Percentiles rank a stretch among this genome's conserved stretches.
These are phyloP conservation scores for Hypoxylon sp. DNA, from an alignment of 2,329 filamentous ascomycete genomes.

Conservation along the genomic window DNA sequence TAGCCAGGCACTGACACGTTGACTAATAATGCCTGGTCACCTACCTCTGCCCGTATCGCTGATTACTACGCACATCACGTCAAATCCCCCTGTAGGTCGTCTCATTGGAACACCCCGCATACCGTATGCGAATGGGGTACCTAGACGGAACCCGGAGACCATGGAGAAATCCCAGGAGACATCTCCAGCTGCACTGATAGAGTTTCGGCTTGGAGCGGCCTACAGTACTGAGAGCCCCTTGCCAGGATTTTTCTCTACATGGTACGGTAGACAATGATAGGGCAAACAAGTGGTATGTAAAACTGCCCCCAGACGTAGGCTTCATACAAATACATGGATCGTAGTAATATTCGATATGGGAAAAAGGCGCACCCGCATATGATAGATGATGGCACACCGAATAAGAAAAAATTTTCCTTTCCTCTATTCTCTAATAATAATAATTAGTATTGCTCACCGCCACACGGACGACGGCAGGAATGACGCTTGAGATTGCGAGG, in stretches of 20 bases:
- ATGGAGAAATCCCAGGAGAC: slow-evolving; percentile 37
- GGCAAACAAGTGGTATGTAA: slow-evolving; percentile 24
- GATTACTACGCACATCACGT: slow-evolving; percentile 40
- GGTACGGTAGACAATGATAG: slow-evolving; percentile 18
- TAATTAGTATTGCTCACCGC: slow-evolving; percentile 33
- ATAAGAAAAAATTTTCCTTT: slow-evolving; percentile 19
- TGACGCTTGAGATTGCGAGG: slow-evolving; percentile 14
- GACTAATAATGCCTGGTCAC: slow-evolving; percentile 37
- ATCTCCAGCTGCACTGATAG: slow-evolving; percentile 1
- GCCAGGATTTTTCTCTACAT: slow-evolving; percentile 38
- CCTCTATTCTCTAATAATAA: slow-evolving; percentile 1
- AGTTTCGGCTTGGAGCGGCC: slow-evolving; percentile 36
- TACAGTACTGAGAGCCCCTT: slow-evolving; percentile 26
- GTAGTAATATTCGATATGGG: slow-evolving; percentile 41
- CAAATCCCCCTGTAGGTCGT: slow-evolving; percentile 21
- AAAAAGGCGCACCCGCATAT: slow-evolving; percentile 29
- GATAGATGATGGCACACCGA: slow-evolving; percentile 28
- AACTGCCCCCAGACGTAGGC: slow-evolving; percentile 4
- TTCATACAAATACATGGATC: slow-evolving; percentile 29
- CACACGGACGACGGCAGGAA: slow-evolving; percentile 7
- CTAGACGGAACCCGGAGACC: slow-evolving; percentile 10
- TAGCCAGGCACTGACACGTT: slow-evolving; percentile 23
- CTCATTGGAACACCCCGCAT: slow-evolving; percentile 39
- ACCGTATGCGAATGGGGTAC: slow-evolving; percentile 29
- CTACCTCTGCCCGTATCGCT: slow-evolving; percentile 27